Conservation (phyloP, 139 green algal genomes). For the Prasinococcaceae sp. region DNA sequence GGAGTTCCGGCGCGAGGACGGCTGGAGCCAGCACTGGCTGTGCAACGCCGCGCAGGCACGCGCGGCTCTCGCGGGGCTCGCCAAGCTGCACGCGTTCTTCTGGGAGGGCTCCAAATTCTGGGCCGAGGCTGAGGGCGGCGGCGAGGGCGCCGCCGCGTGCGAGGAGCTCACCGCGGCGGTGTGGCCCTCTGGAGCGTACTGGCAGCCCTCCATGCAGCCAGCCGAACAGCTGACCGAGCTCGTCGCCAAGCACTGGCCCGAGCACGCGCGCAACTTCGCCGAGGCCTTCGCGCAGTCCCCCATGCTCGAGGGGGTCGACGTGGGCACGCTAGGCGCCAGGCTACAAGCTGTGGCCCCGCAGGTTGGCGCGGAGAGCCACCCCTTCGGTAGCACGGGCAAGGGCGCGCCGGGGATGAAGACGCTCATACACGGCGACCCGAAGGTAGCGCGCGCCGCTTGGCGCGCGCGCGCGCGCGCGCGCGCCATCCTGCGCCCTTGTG, state of each 20-base stretch:
- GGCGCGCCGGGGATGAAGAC: background rate
- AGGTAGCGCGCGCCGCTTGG: no score
- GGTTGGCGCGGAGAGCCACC: constrained; percentile 5
- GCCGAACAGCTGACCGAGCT: constrained; percentile 6
- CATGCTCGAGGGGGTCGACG: background rate
- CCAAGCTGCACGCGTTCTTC: constrained; percentile 17
- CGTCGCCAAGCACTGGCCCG: constrained; percentile 1
- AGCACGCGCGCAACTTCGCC: constrained; percentile 4
- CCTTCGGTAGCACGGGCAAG: background rate
- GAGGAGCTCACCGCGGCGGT: constrained; percentile 1
- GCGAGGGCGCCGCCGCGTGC: no score
- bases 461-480: no score
- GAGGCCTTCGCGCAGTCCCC: background rate
- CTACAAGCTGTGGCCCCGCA: constrained; percentile 1
- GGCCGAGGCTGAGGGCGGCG: no score
- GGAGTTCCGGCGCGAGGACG: constrained; percentile 8
- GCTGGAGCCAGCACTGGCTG: constrained; percentile 7
- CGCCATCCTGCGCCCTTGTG: no score
- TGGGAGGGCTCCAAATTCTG: no score
- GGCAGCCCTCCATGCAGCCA: constrained; percentile 19
- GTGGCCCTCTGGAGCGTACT: constrained; percentile 17
- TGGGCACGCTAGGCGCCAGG: background rate
- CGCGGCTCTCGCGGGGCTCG: background rate
- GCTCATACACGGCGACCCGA: constrained; percentile 15
- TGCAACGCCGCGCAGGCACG: background rate